These are phyloP conservation scores for Phoma sp. DNA, from an alignment of 2,329 filamentous ascomycete genomes.

Conservation along the genomic window DNA sequence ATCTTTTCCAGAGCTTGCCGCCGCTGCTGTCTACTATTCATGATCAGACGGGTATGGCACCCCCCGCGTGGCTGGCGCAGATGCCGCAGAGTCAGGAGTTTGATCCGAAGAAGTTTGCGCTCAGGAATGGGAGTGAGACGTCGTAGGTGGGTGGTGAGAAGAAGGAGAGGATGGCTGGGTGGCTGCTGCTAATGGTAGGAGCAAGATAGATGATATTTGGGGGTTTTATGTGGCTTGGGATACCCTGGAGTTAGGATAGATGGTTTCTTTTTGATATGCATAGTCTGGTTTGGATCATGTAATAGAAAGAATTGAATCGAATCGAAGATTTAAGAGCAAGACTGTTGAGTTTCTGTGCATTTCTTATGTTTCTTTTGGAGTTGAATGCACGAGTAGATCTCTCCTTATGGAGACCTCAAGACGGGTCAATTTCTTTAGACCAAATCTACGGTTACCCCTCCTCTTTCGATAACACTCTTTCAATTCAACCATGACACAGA, in stretches of 20 bases:
- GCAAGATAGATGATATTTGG: neutral
- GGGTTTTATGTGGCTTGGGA: neutral
- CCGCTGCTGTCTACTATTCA: constrained; percentile 85
- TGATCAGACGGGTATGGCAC: constrained; percentile 83
- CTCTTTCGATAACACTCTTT: too few species aligned
- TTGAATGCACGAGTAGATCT: too few species aligned
- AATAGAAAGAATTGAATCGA: too few species aligned
- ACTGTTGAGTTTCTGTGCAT: too few species aligned
- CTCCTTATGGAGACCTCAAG: too few species aligned
- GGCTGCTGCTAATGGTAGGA: neutral
- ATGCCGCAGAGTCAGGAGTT: constrained; percentile 51
- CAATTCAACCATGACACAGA: too few species aligned
- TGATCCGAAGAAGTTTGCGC: constrained; percentile 27
- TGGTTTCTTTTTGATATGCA: neutral
- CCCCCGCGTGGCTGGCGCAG: constrained; percentile 74
- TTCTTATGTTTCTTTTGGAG: too few species aligned
- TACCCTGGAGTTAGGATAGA: neutral
- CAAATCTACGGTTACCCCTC: too few species aligned
- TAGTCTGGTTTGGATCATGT: neutral
- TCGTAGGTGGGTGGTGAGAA: neutral
- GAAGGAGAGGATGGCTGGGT: neutral
- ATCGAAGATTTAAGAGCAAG: too few species aligned
- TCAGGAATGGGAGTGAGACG: constrained; percentile 37
- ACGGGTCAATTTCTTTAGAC: too few species aligned
- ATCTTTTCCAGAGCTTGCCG: constrained; percentile 83